Percentiles rank a stretch among this genome's conserved stretches.
These are phyloP conservation scores for Penicillium coffeae DNA, from an alignment of 495 filamentous ascomycete genomes.

Conservation along the genomic window DNA sequence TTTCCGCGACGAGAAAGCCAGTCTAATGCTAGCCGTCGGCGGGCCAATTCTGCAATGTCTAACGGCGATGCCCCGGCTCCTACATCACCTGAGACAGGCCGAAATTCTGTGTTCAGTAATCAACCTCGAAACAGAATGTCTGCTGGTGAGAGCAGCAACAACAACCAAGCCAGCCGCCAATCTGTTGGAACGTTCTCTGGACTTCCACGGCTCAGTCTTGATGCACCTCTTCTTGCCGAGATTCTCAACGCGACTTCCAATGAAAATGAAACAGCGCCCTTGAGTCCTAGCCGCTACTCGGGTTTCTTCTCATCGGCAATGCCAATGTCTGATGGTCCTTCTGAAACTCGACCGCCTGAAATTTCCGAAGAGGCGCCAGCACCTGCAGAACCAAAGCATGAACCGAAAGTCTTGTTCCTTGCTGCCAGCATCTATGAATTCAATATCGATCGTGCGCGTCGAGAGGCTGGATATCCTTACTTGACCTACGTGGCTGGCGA, in stretches of 20 bases:
- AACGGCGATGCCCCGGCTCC: slow-evolving; percentile 17
- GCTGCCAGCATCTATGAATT: slow-evolving; percentile 95
- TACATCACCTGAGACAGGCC: slow-evolving; percentile 29
- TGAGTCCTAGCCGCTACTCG: slow-evolving; percentile 46
- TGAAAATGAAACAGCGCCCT: slow-evolving; percentile 21
- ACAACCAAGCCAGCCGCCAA: neutral
- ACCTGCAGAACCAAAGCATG: slow-evolving; percentile 8
- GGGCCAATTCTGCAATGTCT: slow-evolving; percentile 33
- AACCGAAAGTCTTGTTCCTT: slow-evolving; percentile 68
- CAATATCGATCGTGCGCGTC: slow-evolving; percentile 86
- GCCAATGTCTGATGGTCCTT: slow-evolving; percentile 66
- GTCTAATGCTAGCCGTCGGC: slow-evolving; percentile 19
- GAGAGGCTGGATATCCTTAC: slow-evolving; percentile 93
- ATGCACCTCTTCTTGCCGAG: slow-evolving; percentile 42
- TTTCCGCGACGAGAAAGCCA: neutral
- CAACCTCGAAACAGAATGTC: neutral
- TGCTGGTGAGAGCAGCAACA: neutral
- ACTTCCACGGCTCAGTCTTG: slow-evolving; percentile 39
- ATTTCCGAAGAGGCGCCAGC: slow-evolving; percentile 13
- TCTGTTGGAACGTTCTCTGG: slow-evolving; percentile 32
- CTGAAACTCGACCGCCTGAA: slow-evolving; percentile 17
- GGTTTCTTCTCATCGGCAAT: slow-evolving; percentile 82
- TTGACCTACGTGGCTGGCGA: slow-evolving; percentile 91
- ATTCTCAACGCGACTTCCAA: slow-evolving; percentile 21
- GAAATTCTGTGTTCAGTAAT: neutral